Evolutionary conservation across 768 basidiomycete species (phyloP), one percentile per base, ranked within the genome.

Genomic region (Floccularia luteovirens): DNA sequence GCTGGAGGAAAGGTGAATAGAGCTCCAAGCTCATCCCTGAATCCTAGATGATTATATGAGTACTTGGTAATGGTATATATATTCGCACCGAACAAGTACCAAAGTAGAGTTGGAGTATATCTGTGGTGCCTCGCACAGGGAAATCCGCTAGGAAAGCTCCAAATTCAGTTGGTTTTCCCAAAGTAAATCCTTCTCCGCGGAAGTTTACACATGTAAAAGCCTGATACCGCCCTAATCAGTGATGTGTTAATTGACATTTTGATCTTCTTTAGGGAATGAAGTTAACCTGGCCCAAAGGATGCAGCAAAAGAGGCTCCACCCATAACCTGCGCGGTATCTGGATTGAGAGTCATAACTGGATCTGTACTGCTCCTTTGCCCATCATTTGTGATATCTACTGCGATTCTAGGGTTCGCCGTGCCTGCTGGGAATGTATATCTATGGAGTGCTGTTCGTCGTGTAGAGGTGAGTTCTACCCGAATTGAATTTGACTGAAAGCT

Each of bases 151-250:
- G 52, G 63, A 71, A 80, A 0, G 69, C 67, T 0, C 79, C 79
- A 43, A 66, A 78, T 54, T 81, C 77, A 0, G 61, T 62, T 0
- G 77, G 77, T 21, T 63, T 57, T 0, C 59, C 60, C 20, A 74
- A 57, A 2, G 59, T 47, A 39, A 67, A 73, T 0, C 70, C 74
- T 22, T 72, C 68, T 3, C 74, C 76, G 45, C 69, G 62, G 57
- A 81, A 82, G 43, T 76, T 74, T 0, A 77, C 70, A 47, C 79
- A 82, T 0, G 72, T 72, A 48, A 72, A 80, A 1, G 71, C 75
- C 11, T 62, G 61, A 53, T 79, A 82, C 8, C 69, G 58, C 1
- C 74, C 75, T 67, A 31, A 12, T 38, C 3, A 10, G 11, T 10
- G 10, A 30, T 30, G 13, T 16, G 3, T 12, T 37, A 20, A 37